These are phyloP conservation scores for Bryoglossum gracile DNA, from an alignment of 495 filamentous ascomycete genomes.

Conservation along the genomic window DNA sequence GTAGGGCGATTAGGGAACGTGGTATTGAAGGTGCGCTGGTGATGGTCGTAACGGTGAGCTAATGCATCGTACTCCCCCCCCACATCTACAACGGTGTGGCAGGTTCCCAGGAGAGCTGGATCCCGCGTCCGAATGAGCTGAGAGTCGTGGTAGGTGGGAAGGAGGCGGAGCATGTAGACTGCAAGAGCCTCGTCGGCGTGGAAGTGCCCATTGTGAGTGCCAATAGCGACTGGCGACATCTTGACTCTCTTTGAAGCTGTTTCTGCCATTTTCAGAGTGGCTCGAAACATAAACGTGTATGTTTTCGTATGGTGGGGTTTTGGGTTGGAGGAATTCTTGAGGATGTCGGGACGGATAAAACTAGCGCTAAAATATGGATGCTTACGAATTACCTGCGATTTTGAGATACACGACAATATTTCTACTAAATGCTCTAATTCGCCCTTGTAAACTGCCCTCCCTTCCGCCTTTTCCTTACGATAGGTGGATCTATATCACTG, in stretches of 20 bases:
- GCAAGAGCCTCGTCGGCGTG: slow-evolving; percentile 99
- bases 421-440: too few relatives aligned
- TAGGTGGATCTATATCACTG: too few relatives aligned
- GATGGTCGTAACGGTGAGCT: slow-evolving; percentile 83
- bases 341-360: not conserved
- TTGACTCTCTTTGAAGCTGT: slow-evolving; percentile 66
- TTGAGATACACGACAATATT: not conserved
- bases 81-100: slow-evolving; percentile 94
- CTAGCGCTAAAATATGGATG: too few relatives aligned
- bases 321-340: not conserved
- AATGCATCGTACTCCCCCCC: slow-evolving; percentile 79
- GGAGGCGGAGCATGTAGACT: slow-evolving; percentile 85
- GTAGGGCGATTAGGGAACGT: slow-evolving; percentile 69
- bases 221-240: slow-evolving; percentile 58
- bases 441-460: too few relatives aligned
- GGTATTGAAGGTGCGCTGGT: slow-evolving; percentile 84
- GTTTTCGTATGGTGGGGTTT: slow-evolving; percentile 1
- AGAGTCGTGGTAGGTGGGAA: slow-evolving; percentile 70
- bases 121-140: slow-evolving; percentile 84
- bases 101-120: slow-evolving; percentile 64
- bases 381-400: too few relatives aligned
- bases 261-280: slow-evolving; percentile 50
- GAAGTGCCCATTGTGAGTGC: slow-evolving; percentile 87
- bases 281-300: slow-evolving; percentile 22
- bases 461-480: too few relatives aligned